phyloP scores from a whole-genome alignment of 2,329 filamentous ascomycete species.

The Cladosporium phlei region DNA sequence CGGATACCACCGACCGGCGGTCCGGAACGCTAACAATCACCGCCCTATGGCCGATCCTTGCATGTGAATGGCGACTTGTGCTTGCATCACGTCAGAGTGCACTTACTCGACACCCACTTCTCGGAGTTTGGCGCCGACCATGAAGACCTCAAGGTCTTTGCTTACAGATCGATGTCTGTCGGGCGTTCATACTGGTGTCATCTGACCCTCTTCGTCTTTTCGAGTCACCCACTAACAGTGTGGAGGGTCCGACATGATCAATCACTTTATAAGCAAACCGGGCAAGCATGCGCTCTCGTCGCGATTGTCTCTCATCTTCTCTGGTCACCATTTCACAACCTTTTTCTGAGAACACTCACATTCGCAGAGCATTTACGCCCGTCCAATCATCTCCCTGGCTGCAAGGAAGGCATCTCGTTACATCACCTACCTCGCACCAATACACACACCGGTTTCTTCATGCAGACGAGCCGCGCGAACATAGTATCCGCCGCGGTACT shows the following conservation, averaged over 20 bases:
- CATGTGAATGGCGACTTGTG: slow-evolving; percentile 1
- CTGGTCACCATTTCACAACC: background rate
- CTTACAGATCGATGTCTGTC: slow-evolving; percentile 8
- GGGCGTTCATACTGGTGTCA: too few species aligned
- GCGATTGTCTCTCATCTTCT: background rate
- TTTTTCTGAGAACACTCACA: background rate
- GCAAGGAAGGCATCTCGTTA: too few species aligned
- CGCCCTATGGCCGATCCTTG: slow-evolving; percentile 3
- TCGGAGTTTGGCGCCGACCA: slow-evolving; percentile 4
- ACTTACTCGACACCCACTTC: background rate
- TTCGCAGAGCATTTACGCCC: too few species aligned
- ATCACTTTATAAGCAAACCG: background rate
- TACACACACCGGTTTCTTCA: background rate
- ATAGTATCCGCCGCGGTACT: slow-evolving; percentile 28
- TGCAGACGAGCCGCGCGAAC: slow-evolving; percentile 23
- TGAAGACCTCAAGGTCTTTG: too few species aligned
- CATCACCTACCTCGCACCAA: background rate
- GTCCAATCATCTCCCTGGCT: too few species aligned
- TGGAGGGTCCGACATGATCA: too few species aligned
- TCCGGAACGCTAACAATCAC: slow-evolving; percentile 2
- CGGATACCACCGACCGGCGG: background rate
- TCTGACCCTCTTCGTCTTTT: too few species aligned
- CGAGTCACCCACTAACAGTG: too few species aligned
- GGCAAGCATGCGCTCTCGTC: too few species aligned
- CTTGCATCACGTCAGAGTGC: slow-evolving; percentile 12